Conservation (phyloP, 352 stramenopile species). For the Phytophthora syringae region DNA sequence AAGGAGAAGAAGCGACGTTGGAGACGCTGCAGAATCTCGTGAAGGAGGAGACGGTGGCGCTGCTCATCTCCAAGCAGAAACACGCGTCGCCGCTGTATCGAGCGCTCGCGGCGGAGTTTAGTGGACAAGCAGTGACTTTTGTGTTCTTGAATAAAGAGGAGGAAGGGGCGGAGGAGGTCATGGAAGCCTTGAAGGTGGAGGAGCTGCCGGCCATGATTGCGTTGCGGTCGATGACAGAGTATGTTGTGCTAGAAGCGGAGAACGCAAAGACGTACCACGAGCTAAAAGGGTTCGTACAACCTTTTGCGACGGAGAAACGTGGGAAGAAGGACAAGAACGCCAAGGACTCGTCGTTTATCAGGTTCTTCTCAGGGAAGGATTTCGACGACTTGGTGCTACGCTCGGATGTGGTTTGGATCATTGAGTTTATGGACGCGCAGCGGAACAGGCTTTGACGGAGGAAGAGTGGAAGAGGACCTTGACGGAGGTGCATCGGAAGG, state of each 20-base stretch:
- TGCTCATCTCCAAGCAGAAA: constrained; percentile 74
- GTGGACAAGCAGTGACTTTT: constrained; percentile 53
- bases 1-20: constrained; percentile 15
- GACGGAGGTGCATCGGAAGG: constrained; percentile 60
- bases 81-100: constrained; percentile 65
- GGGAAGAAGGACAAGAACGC: constrained; percentile 29
- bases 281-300: constrained; percentile 60
- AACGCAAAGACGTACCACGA: constrained; percentile 66
- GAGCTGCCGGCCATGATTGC: constrained; percentile 57
- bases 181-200: constrained; percentile 39
- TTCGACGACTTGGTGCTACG: constrained; percentile 62
- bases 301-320: constrained; percentile 39
- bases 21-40: constrained; percentile 35
- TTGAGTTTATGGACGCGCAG: constrained; percentile 58
- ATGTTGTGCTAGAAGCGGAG: constrained; percentile 36
- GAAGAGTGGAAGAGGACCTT: constrained; percentile 58
- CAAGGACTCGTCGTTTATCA: constrained; percentile 29
- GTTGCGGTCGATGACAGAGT: constrained; percentile 44
- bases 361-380: constrained; percentile 47
- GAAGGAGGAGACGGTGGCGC: constrained; percentile 34
- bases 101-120: constrained; percentile 67
- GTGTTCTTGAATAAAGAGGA: constrained; percentile 56
- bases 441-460: constrained; percentile 40
- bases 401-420: constrained; percentile 69
- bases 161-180: constrained; percentile 36